Evolutionary conservation across 129 eudicot species (phyloP).

Genomic region (Artemisia annua): DNA sequence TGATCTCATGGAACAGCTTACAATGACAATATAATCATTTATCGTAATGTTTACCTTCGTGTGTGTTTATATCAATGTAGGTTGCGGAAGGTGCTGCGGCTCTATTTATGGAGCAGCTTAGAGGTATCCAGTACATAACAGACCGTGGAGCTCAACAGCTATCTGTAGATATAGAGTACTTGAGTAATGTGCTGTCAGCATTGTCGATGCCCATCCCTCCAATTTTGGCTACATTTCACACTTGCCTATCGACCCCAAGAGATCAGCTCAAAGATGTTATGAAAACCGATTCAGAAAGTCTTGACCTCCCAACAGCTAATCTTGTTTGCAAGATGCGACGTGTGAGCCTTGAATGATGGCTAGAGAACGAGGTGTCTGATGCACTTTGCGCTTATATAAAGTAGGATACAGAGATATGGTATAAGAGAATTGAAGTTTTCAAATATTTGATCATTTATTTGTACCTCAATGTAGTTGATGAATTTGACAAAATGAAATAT

Average conservation of each 20-base stretch:
- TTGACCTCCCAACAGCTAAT: slow-evolving; percentile 86
- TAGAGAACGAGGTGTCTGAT: not conserved
- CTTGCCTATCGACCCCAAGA: slow-evolving; percentile 77
- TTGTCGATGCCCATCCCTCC: slow-evolving; percentile 91
- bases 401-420: not conserved
- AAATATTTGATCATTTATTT: not conserved
- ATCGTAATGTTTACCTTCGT: not conserved
- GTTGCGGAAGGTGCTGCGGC: slow-evolving; percentile 98
- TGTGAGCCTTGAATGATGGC: slow-evolving; percentile 52
- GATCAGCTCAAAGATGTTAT: slow-evolving; percentile 83
- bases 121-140: slow-evolving; percentile 84
- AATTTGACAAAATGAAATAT: not conserved
- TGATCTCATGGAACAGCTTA: too few relatives aligned
- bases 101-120: slow-evolving; percentile 83
- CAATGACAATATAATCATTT: too few relatives aligned
- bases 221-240: slow-evolving; percentile 75
- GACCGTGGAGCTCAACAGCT: slow-evolving; percentile 97
- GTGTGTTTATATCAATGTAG: slow-evolving; percentile 34
- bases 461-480: slow-evolving; percentile 3
- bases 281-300: slow-evolving; percentile 63
- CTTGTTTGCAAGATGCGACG: slow-evolving; percentile 96
- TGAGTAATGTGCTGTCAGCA: slow-evolving; percentile 93
- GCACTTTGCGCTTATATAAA: not conserved
- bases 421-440: not conserved
- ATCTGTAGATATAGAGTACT: slow-evolving; percentile 83